A percentile compares a stretch with the other conserved stretches of the same genome.
Evolutionary conservation across 2,329 filamentous ascomycete species (phyloP).

Genomic region (Colletotrichum navitas): DNA sequence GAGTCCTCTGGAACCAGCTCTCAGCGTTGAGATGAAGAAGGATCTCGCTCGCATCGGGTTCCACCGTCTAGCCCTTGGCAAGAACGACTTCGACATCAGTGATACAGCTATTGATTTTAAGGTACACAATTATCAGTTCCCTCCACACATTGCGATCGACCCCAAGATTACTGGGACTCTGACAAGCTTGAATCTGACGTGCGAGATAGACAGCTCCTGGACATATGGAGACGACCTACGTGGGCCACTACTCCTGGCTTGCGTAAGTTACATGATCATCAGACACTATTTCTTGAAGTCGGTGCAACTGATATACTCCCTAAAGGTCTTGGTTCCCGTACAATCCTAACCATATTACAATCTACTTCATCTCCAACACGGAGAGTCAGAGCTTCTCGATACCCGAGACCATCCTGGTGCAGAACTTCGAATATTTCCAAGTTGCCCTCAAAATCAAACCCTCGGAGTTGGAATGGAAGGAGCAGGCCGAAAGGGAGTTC

Average conservation of each 20-base stretch:
- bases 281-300: too few relatives aligned
- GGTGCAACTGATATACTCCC: not conserved
- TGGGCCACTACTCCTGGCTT: constrained; percentile 28
- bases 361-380: not conserved
- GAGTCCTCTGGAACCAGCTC: not conserved
- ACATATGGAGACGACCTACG: constrained; percentile 5
- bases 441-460: not conserved
- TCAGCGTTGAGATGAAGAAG: not conserved
- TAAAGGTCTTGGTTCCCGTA: constrained; percentile 27
- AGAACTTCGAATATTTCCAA: constrained; percentile 17
- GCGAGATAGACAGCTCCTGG: constrained; percentile 18
- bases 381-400: constrained; percentile 1
- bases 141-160: not conserved
- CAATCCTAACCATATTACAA: constrained; percentile 23
- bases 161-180: not conserved
- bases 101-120: constrained; percentile 15
- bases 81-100: constrained; percentile 3
- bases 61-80: not conserved
- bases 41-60: not conserved
- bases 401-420: constrained; percentile 7
- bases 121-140: not conserved
- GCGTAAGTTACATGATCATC: not conserved
- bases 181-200: not conserved
- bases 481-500: constrained; percentile 9
- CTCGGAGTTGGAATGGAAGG: constrained; percentile 1